Base-by-base conservation (phyloP, 305 asterid genomes). In the Fraxinus latifolia region DNA sequence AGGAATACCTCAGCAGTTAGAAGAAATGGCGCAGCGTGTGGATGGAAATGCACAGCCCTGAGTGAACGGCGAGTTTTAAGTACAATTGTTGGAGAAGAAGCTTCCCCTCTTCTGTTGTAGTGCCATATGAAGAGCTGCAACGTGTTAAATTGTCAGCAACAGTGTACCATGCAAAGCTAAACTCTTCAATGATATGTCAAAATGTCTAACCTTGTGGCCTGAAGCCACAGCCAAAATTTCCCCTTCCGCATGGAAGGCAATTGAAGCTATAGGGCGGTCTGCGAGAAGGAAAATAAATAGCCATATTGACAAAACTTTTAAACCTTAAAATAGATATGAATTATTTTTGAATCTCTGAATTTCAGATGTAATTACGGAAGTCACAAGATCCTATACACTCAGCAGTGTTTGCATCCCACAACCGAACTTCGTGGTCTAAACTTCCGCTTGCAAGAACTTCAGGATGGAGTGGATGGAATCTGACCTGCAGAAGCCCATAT, bases 391-490 rank as follows among this genome's bases (percentile, higher is more conserved):
- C 96, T 83, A 96, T 88, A 86, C 97, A 94, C 88, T 93, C 97
- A 23, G 97, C 95, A 34, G 90, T 91, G 80, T 87, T 93, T 80
- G 98, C 93, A 87, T 94, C 91, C 99, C 99, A 96, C 36, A 96
- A 80, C 79, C 95, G 96, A 88, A 96, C 99, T 90, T 94, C 98
- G 86, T 94, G 93, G 87, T 96, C 99, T 87, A 94, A 92, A 84
- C 99, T 96, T 87, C 99, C 99, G 85, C 98, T 96, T 84, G 99
- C 99, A 75, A 96, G 90, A 81, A 96, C 88, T 65, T 96, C 97
- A 25, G 95, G 92, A 82, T 88, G 82, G 65, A 96, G 90, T 14
- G 99, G 99, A 82, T 96, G 99, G 91, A 96, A 94, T 87, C 98
- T 91, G 83, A 96, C 99, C 98, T 96, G 91, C 84, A 90, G 78